Base-by-base conservation (phyloP, 192 early-diverging fungal species). In the Funneliformis geosporum region DNA sequence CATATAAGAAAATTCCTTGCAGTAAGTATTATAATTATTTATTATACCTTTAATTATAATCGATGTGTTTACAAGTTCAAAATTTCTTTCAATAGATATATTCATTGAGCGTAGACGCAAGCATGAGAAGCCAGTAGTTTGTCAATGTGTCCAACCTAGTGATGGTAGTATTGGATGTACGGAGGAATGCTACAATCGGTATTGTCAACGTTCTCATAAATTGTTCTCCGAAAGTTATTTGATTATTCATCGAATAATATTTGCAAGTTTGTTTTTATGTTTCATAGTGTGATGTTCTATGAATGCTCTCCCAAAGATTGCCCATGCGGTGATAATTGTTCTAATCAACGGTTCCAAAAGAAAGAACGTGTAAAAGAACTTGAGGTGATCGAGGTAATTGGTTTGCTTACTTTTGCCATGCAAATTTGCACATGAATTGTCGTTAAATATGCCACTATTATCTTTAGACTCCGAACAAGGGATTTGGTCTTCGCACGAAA, bases 271-370 rank as follows among this genome's bases (percentile, higher is more conserved):
- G 23, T 10, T 23, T 39, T 55, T 28, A 33, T 12, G 46, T 64
- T 7, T 46, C 78, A 14, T 64, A 83, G 84, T 42, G 86, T 89
- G 78, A 92, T 91, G 87, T 93, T 89, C 81, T 92, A 94, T 72
- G 95, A 96, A 80, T 95, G 93, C 78, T 80, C 84, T 66, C 85
- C 87, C 4, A 86, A 89, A 9, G 71, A 83, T 25, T 96, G 95
- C 79, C 92, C 92, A 2, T 89, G 87, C 33, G 90, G 90, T 14
- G 83, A 88, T 11, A 66, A 85, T 60, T 96, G 95, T 81, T 87
- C 91, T 0, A 96, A 96, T 80, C 93, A 93, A 67, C 79, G 90
- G 11, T 96, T 96, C 72, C 92, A 94, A 68, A 80, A 80, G 60
- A 85, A 81, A 39, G 88, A 92, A 60, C 46, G 61, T 16, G 79